Base-by-base conservation (phyloP, 805 yeast species). In the Metschnikowia amazonensis region DNA sequence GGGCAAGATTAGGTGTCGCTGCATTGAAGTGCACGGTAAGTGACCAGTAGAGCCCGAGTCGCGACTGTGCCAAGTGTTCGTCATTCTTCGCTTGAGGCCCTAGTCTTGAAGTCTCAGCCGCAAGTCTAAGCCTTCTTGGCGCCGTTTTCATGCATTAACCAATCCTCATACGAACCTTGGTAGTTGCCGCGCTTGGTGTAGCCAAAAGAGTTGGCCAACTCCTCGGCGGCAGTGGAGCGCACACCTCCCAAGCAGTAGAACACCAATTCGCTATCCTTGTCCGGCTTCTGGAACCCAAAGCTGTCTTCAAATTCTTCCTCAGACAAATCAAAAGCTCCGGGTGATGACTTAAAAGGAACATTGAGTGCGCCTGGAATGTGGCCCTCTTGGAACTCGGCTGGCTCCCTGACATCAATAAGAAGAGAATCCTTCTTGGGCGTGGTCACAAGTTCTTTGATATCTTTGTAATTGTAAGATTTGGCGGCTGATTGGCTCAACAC, bases 241-340 rank as follows among this genome's bases (percentile, higher is more conserved):
- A 89, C 86, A 46, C 99, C 99, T 7, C 86, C 96, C 40, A 86
- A 79, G 67, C 99, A 92, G 69, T 90, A 90, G 67, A 92, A 90
- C 34, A 92, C 78, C 60, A 92, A 72, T 54, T 87, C 86, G 60
- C 85, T 79, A 42, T 81, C 82, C 39, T 70, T 65, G 5, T 68
- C 56, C 2, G 99, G 99, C 70, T 92, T 92, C 11, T 73, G 74
- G 59, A 89, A 82, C 11, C 95, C 92, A 69, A 90, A 89, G 38
- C 79, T 73, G 30, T 85, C 86, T 57, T 80, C 76, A 59, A 94
- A 92, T 53, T 87, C 96, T 44, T 86, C 95, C 5, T 77, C 75
- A 1, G 82, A 66, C 41, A 92, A 76, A 40, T 87, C 89, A 49
- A 92, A 74, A 0, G 98, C 98, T 17, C 96, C 96, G 0, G 98